These are phyloP conservation scores for Exophiala aquamarina DNA, from an alignment of 2,329 filamentous ascomycete species.

Conservation along the genomic window DNA sequence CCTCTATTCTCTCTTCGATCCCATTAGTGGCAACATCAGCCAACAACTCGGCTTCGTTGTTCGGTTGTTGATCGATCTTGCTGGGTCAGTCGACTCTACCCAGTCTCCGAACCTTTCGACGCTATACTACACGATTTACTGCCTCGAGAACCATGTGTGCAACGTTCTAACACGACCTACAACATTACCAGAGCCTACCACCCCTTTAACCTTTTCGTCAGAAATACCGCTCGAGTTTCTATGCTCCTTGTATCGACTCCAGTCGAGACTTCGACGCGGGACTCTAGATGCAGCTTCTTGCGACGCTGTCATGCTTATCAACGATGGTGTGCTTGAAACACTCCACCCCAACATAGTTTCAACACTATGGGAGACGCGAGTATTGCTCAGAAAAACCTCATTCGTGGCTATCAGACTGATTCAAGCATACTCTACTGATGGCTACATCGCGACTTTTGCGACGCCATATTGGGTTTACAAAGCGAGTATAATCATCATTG, in stretches of 20 bases:
- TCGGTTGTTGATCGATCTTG: not conserved
- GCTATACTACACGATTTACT: not conserved
- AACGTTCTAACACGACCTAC: not conserved
- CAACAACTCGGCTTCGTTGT: conserved; percentile 1
- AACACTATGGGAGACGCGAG: conserved; percentile 1
- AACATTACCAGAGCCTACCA: not conserved
- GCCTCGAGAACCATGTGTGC: conserved; percentile 3
- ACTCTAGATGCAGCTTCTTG: not conserved
- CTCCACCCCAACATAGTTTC: not conserved
- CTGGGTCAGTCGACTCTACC: not conserved
- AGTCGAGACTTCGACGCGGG: not conserved
- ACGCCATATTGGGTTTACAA: not conserved
- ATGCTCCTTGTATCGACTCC: not conserved
- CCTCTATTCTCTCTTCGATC: conserved; percentile 1
- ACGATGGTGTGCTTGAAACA: not conserved
- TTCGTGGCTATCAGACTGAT: not conserved
- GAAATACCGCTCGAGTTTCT: not conserved
- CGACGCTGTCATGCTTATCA: not conserved
- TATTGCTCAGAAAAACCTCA: not conserved
- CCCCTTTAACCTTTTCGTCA: not conserved
- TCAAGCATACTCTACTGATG: not conserved
- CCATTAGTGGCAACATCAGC: conserved; percentile 1
- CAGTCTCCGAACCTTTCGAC: not conserved
- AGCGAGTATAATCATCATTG: conserved; percentile 1
- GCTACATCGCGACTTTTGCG: not conserved